Conservation (phyloP, 345 rosid genomes). For the Citrus sp. region DNA sequence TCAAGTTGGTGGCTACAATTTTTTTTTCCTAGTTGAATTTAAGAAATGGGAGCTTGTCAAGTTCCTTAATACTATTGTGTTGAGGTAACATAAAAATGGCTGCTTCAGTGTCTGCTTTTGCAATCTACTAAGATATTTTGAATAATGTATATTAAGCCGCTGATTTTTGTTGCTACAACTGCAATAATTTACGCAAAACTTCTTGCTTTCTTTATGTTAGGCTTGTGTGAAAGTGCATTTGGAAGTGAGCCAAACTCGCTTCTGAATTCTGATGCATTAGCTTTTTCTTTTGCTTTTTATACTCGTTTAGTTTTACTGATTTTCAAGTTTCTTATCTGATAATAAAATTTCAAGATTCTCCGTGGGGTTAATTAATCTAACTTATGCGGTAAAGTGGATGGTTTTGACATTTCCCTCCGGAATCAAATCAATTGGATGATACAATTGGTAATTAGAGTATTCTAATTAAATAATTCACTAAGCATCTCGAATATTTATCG, state of each 20-base stretch:
- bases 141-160: too few relatives aligned
- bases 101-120: not conserved
- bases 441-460: conserved; percentile 12
- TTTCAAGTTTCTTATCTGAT: not conserved
- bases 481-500: conserved; percentile 29
- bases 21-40: not conserved
- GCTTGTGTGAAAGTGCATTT: conserved; percentile 7
- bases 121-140: not conserved
- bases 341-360: conserved; percentile 22
- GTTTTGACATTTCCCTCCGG: conserved; percentile 18
- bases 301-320: not conserved
- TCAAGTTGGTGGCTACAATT: not conserved
- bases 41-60: not conserved
- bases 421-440: conserved; percentile 19
- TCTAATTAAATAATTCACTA: not conserved
- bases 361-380: not conserved
- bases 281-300: not conserved
- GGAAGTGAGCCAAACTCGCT: conserved; percentile 3
- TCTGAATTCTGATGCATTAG: not conserved
- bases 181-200: too few relatives aligned
- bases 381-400: conserved; percentile 12
- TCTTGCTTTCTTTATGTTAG: not conserved
- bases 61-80: not conserved
- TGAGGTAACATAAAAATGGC: too few relatives aligned
- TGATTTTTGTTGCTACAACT: too few relatives aligned